Percentiles rank a stretch among this genome's conserved stretches.
phyloP scores from a whole-genome alignment of 2,329 filamentous ascomycete genomes.

The Fusarium sp. region DNA sequence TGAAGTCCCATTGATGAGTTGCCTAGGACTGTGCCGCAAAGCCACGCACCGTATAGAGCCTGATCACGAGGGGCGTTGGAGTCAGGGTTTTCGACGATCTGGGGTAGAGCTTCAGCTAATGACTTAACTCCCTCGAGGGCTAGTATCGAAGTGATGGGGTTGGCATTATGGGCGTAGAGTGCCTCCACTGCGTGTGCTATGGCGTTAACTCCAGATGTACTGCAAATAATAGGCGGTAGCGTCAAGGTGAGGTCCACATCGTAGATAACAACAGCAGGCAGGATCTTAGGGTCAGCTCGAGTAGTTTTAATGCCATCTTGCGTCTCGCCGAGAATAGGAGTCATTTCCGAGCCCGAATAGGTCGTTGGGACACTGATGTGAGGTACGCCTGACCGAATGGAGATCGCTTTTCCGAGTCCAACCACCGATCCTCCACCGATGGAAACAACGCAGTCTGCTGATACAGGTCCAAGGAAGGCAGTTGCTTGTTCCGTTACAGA shows the following conservation, averaged over 20 bases:
- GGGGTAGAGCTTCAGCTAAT: neutral
- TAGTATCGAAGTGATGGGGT: neutral
- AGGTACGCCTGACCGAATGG: rapidly evolving
- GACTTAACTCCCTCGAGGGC: neutral
- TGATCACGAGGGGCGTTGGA: neutral
- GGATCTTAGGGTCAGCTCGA: neutral
- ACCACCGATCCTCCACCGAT: neutral
- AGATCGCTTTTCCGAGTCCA: neutral
- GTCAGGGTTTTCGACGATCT: neutral
- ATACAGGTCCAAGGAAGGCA: neutral
- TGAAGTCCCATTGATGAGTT: neutral
- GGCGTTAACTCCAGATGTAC: neutral
- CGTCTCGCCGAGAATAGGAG: neutral
- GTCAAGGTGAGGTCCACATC: neutral
- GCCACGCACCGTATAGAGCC: neutral
- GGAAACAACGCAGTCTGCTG: neutral
- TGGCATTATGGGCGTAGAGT: neutral
- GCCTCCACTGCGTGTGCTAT: neutral
- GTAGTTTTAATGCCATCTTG: neutral
- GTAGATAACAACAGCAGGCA: neutral
- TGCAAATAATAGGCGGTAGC: neutral
- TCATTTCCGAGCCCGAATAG: neutral
- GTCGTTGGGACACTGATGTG: neutral
- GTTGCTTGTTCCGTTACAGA: neutral
- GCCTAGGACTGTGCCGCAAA: neutral